phyloP scores from a whole-genome alignment of 2,329 filamentous ascomycete species.

The Zymoseptoria ardabiliae region DNA sequence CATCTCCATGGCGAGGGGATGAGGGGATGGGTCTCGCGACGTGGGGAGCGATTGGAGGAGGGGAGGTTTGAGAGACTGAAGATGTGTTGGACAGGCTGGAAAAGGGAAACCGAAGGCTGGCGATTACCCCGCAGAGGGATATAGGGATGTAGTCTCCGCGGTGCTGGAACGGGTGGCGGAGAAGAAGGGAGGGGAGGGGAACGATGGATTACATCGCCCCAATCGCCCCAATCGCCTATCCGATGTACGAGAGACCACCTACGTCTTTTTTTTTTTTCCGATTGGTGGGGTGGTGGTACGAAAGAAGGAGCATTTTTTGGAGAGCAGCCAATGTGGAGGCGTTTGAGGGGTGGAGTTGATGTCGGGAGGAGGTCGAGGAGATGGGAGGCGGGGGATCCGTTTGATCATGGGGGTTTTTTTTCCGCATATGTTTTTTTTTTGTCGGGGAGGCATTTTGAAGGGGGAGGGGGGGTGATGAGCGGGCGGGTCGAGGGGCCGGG shows the following conservation, averaged over 20 bases:
- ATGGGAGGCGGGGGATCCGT: slow-evolving; percentile 57
- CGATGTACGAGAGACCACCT: slow-evolving; percentile 55
- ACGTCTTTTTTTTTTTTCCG: slow-evolving; percentile 70
- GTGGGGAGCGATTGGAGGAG: slow-evolving; percentile 44
- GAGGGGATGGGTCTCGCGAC: slow-evolving; percentile 54
- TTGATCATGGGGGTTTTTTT: slow-evolving; percentile 65
- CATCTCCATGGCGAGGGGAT: slow-evolving; percentile 55
- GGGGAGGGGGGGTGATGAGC: not conserved
- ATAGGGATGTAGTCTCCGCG: slow-evolving; percentile 40
- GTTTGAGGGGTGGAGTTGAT: slow-evolving; percentile 53
- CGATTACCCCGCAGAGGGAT: not conserved
- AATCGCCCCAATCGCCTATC: slow-evolving; percentile 66
- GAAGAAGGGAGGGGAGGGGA: slow-evolving; percentile 43
- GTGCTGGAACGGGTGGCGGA: slow-evolving; percentile 54
- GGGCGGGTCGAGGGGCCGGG: slow-evolving; percentile 24
- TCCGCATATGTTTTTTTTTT: slow-evolving; percentile 59
- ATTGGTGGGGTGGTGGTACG: slow-evolving; percentile 62
- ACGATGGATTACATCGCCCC: slow-evolving; percentile 32
- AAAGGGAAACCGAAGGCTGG: not conserved
- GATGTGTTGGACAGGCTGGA: slow-evolving; percentile 19
- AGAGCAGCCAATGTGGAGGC: slow-evolving; percentile 64
- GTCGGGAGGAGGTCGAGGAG: slow-evolving; percentile 54
- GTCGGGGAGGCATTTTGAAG: slow-evolving; percentile 6
- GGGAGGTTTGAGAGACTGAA: slow-evolving; percentile 37
- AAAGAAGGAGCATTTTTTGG: slow-evolving; percentile 64